Evolutionary conservation across 805 yeast genomes (phyloP).

Genomic region (Kregervanrija fluxuum): DNA sequence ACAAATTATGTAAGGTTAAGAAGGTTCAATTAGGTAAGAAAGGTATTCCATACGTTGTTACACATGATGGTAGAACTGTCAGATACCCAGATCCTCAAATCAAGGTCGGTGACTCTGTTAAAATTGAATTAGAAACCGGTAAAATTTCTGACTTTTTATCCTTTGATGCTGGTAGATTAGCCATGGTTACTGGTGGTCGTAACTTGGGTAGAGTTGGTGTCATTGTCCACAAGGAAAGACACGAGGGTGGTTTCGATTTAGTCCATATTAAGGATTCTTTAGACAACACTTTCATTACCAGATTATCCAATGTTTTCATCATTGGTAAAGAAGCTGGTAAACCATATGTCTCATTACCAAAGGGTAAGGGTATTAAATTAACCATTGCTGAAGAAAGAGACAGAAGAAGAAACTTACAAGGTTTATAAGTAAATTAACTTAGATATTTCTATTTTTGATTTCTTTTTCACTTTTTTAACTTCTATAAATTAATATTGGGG

Average conservation of each 20-base stretch:
- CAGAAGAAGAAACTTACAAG: slow-evolving; percentile 86
- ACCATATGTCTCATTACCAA: slow-evolving; percentile 92
- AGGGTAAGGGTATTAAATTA: slow-evolving; percentile 98
- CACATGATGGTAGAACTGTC: slow-evolving; percentile 99
- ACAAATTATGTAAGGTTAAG: slow-evolving; percentile 98
- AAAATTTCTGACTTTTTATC: slow-evolving; percentile 84
- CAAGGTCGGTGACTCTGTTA: slow-evolving; percentile 97
- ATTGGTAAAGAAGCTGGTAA: slow-evolving; percentile 87
- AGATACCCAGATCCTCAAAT: slow-evolving; percentile 98
- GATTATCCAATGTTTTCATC: slow-evolving; percentile 88
- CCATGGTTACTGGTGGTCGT: slow-evolving; percentile 96
- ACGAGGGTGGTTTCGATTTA: slow-evolving; percentile 97
- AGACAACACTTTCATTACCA: slow-evolving; percentile 93
- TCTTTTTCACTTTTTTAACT: slow-evolving; percentile 3
- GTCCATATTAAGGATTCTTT: slow-evolving; percentile 93
- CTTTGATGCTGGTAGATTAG: slow-evolving; percentile 88
- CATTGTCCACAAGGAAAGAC: slow-evolving; percentile 92
- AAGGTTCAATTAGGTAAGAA: slow-evolving; percentile 97
- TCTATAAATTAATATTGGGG: neutral
- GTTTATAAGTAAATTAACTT: slow-evolving; percentile 32
- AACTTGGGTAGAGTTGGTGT: slow-evolving; percentile 98
- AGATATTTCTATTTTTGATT: neutral
- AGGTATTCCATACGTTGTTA: slow-evolving; percentile 96
- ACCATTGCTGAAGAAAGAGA: slow-evolving; percentile 96
- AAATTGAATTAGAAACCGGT: slow-evolving; percentile 93